A percentile compares a stretch with the other conserved stretches of the same genome.
phyloP scores from a whole-genome alignment of 208 protist species.

The Perkinsela sp. region DNA sequence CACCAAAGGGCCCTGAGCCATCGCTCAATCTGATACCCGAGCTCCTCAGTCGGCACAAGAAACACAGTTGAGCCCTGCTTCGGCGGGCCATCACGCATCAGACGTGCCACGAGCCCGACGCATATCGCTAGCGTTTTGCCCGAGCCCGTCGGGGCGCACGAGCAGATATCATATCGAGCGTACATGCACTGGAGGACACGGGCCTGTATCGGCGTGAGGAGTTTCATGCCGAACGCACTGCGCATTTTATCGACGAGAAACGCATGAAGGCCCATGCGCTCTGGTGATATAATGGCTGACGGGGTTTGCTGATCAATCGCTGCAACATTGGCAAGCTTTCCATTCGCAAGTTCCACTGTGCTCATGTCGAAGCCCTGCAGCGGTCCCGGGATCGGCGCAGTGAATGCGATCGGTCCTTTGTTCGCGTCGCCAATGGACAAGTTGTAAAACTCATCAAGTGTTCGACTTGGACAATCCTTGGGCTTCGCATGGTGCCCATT shows the following conservation, averaged over 20 bases:
- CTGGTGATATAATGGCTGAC: conserved; percentile 22
- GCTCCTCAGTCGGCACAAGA: conserved; percentile 28
- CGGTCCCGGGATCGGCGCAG: conserved; percentile 19
- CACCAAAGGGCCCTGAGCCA: conserved; percentile 64
- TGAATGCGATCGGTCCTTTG: conserved; percentile 35
- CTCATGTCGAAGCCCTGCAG: conserved; percentile 22
- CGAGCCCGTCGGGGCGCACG: conserved; percentile 55
- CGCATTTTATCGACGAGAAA: conserved; percentile 12
- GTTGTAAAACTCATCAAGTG: neutral
- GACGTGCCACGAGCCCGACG: conserved; percentile 28
- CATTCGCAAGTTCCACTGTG: conserved; percentile 11
- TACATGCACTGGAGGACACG: conserved; percentile 54
- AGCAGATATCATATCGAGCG: conserved; percentile 33
- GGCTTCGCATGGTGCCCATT: neutral
- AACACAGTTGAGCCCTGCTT: conserved; percentile 44
- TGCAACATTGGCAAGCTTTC: neutral
- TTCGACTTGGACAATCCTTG: neutral
- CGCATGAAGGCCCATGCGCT: conserved; percentile 48
- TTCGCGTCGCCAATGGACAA: neutral
- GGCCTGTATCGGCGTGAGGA: conserved; percentile 43
- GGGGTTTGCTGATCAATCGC: conserved; percentile 19
- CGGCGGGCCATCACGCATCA: conserved; percentile 58
- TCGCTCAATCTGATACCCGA: conserved; percentile 35
- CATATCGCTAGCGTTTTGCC: conserved; percentile 61
- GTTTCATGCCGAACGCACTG: neutral